Conservation (phyloP, 306 rosid species). For the Erythrophleum fordii region DNA sequence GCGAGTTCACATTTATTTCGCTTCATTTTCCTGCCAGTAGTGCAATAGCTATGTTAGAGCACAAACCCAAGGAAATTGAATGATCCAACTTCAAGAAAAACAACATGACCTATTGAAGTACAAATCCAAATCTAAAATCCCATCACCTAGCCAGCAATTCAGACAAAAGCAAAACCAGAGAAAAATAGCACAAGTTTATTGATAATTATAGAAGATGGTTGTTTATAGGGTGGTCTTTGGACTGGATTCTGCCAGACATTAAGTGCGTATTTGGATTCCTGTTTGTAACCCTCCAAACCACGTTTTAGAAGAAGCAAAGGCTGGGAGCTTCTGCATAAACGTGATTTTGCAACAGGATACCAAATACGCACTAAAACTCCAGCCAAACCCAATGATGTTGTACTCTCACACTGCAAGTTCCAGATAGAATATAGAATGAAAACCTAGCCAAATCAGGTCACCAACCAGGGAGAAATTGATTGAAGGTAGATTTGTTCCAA, state of each 20-base stretch:
- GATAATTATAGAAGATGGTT: not conserved
- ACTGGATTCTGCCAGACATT: not conserved
- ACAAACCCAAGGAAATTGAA: constrained; percentile 5
- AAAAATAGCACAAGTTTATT: not conserved
- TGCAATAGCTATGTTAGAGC: not conserved
- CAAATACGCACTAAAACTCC: too few species aligned
- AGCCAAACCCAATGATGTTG: not conserved
- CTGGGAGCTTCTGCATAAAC: too few species aligned
- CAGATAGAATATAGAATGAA: not conserved
- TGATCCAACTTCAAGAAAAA: not conserved
- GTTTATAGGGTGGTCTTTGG: not conserved
- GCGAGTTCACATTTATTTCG: not conserved
- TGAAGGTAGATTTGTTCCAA: not conserved
- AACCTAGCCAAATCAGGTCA: not conserved
- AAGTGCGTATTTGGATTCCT: too few species aligned
- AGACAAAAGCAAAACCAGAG: not conserved
- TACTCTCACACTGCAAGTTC: not conserved
- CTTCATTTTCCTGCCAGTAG: not conserved
- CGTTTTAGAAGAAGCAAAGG: too few species aligned
- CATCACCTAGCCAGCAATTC: not conserved
- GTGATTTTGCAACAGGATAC: too few species aligned
- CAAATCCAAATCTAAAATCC: not conserved
- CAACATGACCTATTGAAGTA: not conserved
- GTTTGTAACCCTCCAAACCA: too few species aligned
- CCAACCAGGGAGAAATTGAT: not conserved